Conservation (phyloP, 1,284 basidiomycete species). For the Papiliotrema flavescens region DNA sequence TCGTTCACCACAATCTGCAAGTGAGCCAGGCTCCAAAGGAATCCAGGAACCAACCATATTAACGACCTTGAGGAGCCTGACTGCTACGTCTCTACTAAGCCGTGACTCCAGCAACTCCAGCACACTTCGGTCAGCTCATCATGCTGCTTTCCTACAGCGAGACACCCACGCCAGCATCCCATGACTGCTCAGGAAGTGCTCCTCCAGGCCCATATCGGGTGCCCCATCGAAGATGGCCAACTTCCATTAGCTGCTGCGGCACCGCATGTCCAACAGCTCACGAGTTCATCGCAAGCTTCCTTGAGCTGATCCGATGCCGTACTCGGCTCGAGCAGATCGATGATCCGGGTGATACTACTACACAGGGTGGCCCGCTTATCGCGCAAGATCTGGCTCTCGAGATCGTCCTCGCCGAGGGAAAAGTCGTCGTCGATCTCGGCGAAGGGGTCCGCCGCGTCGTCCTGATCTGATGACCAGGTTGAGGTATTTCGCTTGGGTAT, state of each 20-base stretch:
- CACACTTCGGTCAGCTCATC: conserved; percentile 49
- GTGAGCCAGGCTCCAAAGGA: neutral
- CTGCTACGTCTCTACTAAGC: conserved; percentile 71
- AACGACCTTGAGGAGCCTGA: conserved; percentile 80
- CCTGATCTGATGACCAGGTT: conserved; percentile 78
- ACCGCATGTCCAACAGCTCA: conserved; percentile 46
- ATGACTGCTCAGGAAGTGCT: conserved; percentile 83
- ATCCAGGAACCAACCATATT: conserved; percentile 61
- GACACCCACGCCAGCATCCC: conserved; percentile 71
- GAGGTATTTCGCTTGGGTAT: conserved; percentile 78
- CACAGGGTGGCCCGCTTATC: conserved; percentile 86
- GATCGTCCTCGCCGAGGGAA: conserved; percentile 64
- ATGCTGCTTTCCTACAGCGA: neutral
- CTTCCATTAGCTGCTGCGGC: conserved; percentile 48
- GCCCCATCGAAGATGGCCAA: conserved; percentile 71
- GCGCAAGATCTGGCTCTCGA: conserved; percentile 81
- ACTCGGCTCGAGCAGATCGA: conserved; percentile 78
- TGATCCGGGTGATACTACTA: conserved; percentile 72
- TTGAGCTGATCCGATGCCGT: conserved; percentile 73
- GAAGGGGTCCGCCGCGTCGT: conserved; percentile 88
- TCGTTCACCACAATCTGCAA: conserved; percentile 78
- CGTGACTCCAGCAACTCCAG: conserved; percentile 85
- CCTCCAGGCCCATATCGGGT: conserved; percentile 72
- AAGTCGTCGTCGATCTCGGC: conserved; percentile 88
- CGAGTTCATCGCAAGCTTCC: conserved; percentile 82